Conservation (phyloP, 1,139 yeast genomes). For the Blastobotrys niveus region DNA sequence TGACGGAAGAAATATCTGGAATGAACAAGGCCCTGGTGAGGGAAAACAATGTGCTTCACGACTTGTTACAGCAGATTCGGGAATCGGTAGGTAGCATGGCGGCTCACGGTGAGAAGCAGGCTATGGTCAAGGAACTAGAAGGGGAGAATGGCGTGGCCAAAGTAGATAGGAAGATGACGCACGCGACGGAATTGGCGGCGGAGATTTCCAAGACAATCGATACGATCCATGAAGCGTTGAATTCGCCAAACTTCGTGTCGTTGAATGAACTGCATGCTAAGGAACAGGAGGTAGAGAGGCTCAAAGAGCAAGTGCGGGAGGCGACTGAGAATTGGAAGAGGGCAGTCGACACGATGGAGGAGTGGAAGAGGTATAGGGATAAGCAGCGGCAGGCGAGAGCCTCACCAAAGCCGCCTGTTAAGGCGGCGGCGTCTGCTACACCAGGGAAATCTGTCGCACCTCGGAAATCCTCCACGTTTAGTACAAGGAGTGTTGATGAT, state of each 20-base stretch:
- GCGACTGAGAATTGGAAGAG: constrained; percentile 28
- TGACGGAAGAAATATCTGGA: constrained; percentile 11
- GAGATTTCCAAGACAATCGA: constrained; percentile 21
- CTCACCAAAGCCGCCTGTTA: too few species aligned
- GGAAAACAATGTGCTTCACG: constrained; percentile 23
- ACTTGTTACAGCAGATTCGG: constrained; percentile 11
- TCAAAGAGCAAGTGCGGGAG: constrained; percentile 25
- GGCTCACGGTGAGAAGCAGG: neutral
- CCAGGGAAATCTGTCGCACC: too few species aligned
- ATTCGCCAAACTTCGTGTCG: constrained; percentile 27
- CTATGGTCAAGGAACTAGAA: neutral
- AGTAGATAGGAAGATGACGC: constrained; percentile 19
- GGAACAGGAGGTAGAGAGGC: constrained; percentile 21
- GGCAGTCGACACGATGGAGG: constrained; percentile 30
- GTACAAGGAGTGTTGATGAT: too few species aligned
- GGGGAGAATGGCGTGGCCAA: constrained; percentile 14
- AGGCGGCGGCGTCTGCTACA: too few species aligned
- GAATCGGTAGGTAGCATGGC: constrained; percentile 9
- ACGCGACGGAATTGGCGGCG: constrained; percentile 20
- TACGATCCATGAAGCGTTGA: constrained; percentile 19
- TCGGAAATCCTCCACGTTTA: too few species aligned
- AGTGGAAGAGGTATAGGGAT: constrained; percentile 28
- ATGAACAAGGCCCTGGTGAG: constrained; percentile 19
- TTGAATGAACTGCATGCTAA: constrained; percentile 22
- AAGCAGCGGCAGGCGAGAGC: constrained; percentile 4